Percentiles rank a stretch among this genome's conserved stretches.
These are phyloP conservation scores for Chondrostereum purpureum DNA, from an alignment of 1,284 basidiomycete genomes.

Conservation along the genomic window DNA sequence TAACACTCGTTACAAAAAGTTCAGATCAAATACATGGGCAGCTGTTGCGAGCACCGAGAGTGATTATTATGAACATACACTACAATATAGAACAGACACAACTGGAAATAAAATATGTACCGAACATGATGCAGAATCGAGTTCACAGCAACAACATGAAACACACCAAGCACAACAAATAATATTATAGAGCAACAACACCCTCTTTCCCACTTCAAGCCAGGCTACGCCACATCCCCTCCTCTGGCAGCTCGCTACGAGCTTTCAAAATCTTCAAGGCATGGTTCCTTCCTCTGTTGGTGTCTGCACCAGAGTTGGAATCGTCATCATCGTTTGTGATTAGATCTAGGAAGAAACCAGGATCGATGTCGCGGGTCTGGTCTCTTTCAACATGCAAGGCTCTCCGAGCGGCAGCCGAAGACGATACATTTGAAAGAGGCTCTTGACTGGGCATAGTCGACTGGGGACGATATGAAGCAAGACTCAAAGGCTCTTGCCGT, in stretches of 20 bases:
- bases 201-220: slow-evolving; percentile 28
- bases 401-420: slow-evolving; percentile 47
- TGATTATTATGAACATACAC: neutral
- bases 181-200: slow-evolving; percentile 8
- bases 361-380: slow-evolving; percentile 52
- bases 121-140: neutral
- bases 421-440: slow-evolving; percentile 14
- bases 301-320: slow-evolving; percentile 34
- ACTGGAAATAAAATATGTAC: neutral
- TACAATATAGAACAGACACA: neutral
- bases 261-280: slow-evolving; percentile 63
- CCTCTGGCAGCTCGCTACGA: slow-evolving; percentile 51
- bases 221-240: slow-evolving; percentile 74
- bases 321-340: slow-evolving; percentile 34
- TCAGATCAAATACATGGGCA: no score
- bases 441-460: slow-evolving; percentile 35
- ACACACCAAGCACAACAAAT: no score
- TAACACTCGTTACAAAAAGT: no score
- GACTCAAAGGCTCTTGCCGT: slow-evolving; percentile 30
- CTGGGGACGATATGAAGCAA: slow-evolving; percentile 51
- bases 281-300: slow-evolving; percentile 31
- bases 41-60: no score
- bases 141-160: neutral
- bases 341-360: slow-evolving; percentile 63
- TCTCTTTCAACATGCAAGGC: slow-evolving; percentile 64